phyloP scores from a whole-genome alignment of 2,329 filamentous ascomycete species.

The Acrocalymma vagum region DNA sequence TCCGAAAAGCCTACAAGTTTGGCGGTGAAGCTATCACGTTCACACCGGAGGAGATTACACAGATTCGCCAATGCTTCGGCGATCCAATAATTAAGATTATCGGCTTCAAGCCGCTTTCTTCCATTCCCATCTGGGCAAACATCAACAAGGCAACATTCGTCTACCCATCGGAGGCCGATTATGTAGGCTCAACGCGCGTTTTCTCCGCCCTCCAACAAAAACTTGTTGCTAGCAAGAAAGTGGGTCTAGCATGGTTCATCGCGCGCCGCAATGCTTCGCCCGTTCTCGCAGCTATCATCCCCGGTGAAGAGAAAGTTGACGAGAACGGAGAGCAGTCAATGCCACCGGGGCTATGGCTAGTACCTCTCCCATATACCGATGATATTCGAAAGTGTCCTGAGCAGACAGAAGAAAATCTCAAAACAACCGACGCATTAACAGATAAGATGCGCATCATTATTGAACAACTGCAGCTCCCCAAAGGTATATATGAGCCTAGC shows the following conservation, averaged over 20 bases:
- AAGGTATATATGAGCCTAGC: conserved; percentile 80
- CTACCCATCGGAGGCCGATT: conserved; percentile 91
- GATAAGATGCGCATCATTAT: conserved; percentile 85
- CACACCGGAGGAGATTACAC: conserved; percentile 80
- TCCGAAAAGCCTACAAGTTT: conserved; percentile 95
- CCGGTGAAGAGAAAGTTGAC: conserved; percentile 72
- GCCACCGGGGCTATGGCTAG: conserved; percentile 87
- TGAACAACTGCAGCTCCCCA: conserved; percentile 88
- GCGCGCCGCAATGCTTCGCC: conserved; percentile 82
- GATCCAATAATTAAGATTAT: conserved; percentile 85
- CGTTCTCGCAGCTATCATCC: conserved; percentile 80
- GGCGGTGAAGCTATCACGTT: conserved; percentile 91
- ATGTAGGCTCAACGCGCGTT: conserved; percentile 88
- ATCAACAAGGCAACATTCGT: conserved; percentile 89
- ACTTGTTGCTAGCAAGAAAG: conserved; percentile 78
- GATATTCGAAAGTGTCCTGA: conserved; percentile 82
- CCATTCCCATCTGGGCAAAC: conserved; percentile 84
- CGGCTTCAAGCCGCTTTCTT: conserved; percentile 85
- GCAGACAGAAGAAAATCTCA: conserved; percentile 55
- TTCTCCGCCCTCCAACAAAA: conserved; percentile 93
- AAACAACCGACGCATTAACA: conserved; percentile 71
- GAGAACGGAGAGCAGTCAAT: conserved; percentile 72
- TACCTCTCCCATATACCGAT: conserved; percentile 87
- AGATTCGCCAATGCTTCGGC: conserved; percentile 78
- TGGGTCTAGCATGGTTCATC: conserved; percentile 90